These are phyloP conservation scores for Scopulariopsis brevicaulis DNA, from an alignment of 2,329 filamentous ascomycete species.

Conservation along the genomic window DNA sequence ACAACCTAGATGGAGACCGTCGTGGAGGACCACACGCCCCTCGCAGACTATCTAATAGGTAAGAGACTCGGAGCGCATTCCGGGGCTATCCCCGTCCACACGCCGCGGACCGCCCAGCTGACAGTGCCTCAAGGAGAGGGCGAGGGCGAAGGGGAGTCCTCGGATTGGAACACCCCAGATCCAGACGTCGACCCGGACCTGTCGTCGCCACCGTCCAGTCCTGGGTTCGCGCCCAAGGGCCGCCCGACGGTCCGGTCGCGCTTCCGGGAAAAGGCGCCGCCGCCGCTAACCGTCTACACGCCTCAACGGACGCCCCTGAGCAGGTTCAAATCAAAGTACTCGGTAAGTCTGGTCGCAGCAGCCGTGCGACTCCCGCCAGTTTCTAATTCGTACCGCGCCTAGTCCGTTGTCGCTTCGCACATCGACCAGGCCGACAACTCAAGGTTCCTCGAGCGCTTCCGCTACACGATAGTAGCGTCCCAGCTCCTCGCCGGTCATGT, in stretches of 20 bases:
- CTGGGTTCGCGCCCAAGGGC: conserved; percentile 45
- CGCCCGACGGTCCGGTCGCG: conserved; percentile 40
- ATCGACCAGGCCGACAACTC: conserved; percentile 70
- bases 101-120: conserved; percentile 9
- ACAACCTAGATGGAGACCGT: conserved; percentile 65
- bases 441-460: conserved; percentile 83
- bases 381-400: conserved; percentile 7
- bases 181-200: conserved; percentile 18
- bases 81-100: not conserved
- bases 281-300: conserved; percentile 29
- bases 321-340: conserved; percentile 36
- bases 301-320: conserved; percentile 25
- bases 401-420: conserved; percentile 60
- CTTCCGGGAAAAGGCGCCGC: conserved; percentile 36
- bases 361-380: conserved; percentile 8
- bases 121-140: conserved; percentile 30
- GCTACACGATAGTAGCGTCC: conserved; percentile 86
- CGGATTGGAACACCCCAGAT: conserved; percentile 32
- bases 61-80: conserved; percentile 8
- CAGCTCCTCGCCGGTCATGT: conserved; percentile 70
- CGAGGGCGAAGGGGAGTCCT: conserved; percentile 25
- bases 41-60: conserved; percentile 88
- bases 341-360: conserved; percentile 24
- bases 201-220: conserved; percentile 34
- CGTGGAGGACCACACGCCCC: conserved; percentile 74